phyloP scores from a whole-genome alignment of 2,329 filamentous ascomycete genomes.

The Ceratocystis variospora region DNA sequence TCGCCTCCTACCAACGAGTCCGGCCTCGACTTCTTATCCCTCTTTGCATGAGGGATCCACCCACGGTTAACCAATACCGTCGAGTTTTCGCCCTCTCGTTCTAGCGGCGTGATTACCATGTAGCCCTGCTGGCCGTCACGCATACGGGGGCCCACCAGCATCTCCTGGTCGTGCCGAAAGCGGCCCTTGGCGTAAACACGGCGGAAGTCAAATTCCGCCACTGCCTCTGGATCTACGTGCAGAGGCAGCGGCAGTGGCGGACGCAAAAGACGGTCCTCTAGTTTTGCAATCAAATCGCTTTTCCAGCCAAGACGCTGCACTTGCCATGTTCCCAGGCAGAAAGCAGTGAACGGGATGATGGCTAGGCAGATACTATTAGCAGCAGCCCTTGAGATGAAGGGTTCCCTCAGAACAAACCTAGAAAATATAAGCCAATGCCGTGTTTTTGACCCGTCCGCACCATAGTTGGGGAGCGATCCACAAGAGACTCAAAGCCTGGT shows the following conservation, averaged over 20 bases:
- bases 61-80: conserved; percentile 81
- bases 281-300: conserved; percentile 75
- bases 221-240: conserved; percentile 63
- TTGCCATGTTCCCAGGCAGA: conserved; percentile 86
- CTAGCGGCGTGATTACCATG: conserved; percentile 81
- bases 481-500: conserved; percentile 67
- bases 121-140: conserved; percentile 81
- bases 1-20: conserved; percentile 54
- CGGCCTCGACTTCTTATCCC: conserved; percentile 48
- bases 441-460: conserved; percentile 62
- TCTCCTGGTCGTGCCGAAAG: conserved; percentile 81
- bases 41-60: conserved; percentile 73
- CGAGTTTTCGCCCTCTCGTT: conserved; percentile 46
- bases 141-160: conserved; percentile 86
- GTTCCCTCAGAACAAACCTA: conserved; percentile 37
- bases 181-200: conserved; percentile 61
- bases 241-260: conserved; percentile 76
- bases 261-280: conserved; percentile 80
- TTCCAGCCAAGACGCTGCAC: conserved; percentile 90
- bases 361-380: conserved; percentile 31
- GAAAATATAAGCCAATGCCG: conserved; percentile 65
- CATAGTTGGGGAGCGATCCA: conserved; percentile 67
- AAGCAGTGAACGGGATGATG: conserved; percentile 81
- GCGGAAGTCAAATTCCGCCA: conserved; percentile 84
- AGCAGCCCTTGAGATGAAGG: conserved; percentile 1